Percentiles rank a stretch among this genome's conserved stretches.
phyloP scores from a whole-genome alignment of 208 protist genomes.

The Leishmania gerbilli region DNA sequence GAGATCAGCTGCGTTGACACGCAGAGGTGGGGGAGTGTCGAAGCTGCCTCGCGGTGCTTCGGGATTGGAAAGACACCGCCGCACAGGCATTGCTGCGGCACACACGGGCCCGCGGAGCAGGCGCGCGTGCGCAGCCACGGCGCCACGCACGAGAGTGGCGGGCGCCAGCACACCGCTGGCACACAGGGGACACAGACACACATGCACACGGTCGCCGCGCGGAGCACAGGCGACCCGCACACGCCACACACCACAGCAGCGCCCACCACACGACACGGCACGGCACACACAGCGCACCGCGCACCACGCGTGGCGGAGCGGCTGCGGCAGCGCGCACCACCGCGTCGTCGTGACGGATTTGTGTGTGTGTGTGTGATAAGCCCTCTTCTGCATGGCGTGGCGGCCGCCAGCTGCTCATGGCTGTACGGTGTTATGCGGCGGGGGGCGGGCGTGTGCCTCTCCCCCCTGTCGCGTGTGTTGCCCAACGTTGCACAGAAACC shows the following conservation, averaged over 20 bases:
- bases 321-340: conserved; percentile 32
- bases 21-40: conserved; percentile 17
- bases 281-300: conserved; percentile 11
- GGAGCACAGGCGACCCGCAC: conserved; percentile 8
- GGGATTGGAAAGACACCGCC: conserved; percentile 17
- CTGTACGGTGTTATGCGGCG: conserved; percentile 26
- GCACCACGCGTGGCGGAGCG: conserved; percentile 24
- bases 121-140: conserved; percentile 24
- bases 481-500: conserved; percentile 30
- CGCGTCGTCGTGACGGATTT: conserved; percentile 28
- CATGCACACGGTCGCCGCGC: conserved; percentile 3
- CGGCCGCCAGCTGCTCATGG: conserved; percentile 30
- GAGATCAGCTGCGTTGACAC: conserved; percentile 29
- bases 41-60: conserved; percentile 29
- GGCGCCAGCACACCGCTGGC: conserved; percentile 2
- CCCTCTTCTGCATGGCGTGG: conserved; percentile 37
- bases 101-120: conserved; percentile 15
- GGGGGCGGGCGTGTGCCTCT: neutral
- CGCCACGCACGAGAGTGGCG: conserved; percentile 14
- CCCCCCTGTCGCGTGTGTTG: conserved; percentile 12
- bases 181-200: conserved; percentile 5
- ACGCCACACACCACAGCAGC: conserved; percentile 8
- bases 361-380: conserved; percentile 6
- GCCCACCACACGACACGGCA: conserved; percentile 6
- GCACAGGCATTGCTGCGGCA: conserved; percentile 34